phyloP scores from a whole-genome alignment of 2,329 filamentous ascomycete genomes.

The Penicillium glabrum region DNA sequence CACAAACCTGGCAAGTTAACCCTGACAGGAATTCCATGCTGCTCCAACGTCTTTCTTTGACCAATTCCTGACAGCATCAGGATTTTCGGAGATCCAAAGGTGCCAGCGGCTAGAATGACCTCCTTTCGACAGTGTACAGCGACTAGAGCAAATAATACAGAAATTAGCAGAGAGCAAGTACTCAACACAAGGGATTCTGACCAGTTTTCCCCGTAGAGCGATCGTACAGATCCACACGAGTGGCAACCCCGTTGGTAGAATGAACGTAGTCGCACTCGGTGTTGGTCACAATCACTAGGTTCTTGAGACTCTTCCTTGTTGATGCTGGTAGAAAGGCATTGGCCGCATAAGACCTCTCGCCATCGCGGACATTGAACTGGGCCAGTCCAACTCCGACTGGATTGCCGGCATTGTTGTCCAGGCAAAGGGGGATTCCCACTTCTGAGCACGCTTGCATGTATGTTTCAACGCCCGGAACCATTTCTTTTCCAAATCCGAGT shows the following conservation, averaged over 20 bases:
- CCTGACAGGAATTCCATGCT: neutral
- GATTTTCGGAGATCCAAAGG: neutral
- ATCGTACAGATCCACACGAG: neutral
- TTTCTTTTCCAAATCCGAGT: neutral
- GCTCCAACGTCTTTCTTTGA: neutral
- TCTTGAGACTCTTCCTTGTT: neutral
- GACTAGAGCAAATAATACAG: neutral
- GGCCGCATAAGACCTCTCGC: conserved; percentile 4
- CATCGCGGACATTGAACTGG: conserved; percentile 7
- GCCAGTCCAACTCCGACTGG: conserved; percentile 5
- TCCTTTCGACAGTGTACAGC: neutral
- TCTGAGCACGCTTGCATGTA: conserved; percentile 1
- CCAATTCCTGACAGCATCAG: neutral
- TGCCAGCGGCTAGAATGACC: neutral
- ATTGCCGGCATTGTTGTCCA: conserved; percentile 3
- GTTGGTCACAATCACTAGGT: neutral
- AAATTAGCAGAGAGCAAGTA: neutral
- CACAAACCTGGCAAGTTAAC: neutral
- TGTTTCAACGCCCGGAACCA: conserved; percentile 4
- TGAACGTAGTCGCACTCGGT: neutral
- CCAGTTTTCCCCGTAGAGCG: neutral
- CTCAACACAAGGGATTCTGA: neutral
- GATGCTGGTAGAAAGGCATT: neutral
- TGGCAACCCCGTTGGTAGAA: neutral
- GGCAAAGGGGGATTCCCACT: neutral